Evolutionary conservation across 2,329 filamentous ascomycete species (phyloP).

Genomic region (Kalmusia sp.): DNA sequence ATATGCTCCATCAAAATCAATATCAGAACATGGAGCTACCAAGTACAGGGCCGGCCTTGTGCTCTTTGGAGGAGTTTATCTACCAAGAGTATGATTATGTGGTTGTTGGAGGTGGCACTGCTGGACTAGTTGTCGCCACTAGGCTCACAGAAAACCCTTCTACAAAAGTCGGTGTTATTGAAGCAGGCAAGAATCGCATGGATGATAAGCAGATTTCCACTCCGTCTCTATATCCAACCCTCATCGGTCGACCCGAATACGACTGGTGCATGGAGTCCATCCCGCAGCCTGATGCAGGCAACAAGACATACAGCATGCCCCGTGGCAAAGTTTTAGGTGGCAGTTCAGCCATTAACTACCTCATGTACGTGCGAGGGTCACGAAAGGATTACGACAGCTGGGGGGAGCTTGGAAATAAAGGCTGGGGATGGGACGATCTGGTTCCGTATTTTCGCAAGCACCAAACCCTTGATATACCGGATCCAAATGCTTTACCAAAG

Average conservation of each 20-base stretch:
- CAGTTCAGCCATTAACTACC: slow-evolving; percentile 31
- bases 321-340: slow-evolving; percentile 34
- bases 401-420: slow-evolving; percentile 62
- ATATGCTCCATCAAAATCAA: too few relatives aligned
- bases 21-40: background rate
- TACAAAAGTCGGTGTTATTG: slow-evolving; percentile 40
- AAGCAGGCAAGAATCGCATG: slow-evolving; percentile 37
- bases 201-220: slow-evolving; percentile 39
- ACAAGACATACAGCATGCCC: slow-evolving; percentile 27
- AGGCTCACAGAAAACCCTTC: slow-evolving; percentile 30
- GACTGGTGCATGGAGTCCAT: slow-evolving; percentile 40
- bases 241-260: slow-evolving; percentile 41
- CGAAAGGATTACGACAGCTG: slow-evolving; percentile 56
- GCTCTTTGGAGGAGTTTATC: slow-evolving; percentile 6
- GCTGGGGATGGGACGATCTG: slow-evolving; percentile 62
- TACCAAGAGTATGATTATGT: slow-evolving; percentile 6
- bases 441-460: slow-evolving; percentile 48
- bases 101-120: slow-evolving; percentile 25
- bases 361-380: slow-evolving; percentile 26
- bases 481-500: slow-evolving; percentile 31
- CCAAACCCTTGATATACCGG: slow-evolving; percentile 43
- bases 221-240: slow-evolving; percentile 32
- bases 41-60: slow-evolving; percentile 9
- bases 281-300: slow-evolving; percentile 27
- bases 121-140: slow-evolving; percentile 33